Base-by-base conservation (phyloP, 2,329 filamentous ascomycete genomes). In the Pseudopithomyces maydicus region DNA sequence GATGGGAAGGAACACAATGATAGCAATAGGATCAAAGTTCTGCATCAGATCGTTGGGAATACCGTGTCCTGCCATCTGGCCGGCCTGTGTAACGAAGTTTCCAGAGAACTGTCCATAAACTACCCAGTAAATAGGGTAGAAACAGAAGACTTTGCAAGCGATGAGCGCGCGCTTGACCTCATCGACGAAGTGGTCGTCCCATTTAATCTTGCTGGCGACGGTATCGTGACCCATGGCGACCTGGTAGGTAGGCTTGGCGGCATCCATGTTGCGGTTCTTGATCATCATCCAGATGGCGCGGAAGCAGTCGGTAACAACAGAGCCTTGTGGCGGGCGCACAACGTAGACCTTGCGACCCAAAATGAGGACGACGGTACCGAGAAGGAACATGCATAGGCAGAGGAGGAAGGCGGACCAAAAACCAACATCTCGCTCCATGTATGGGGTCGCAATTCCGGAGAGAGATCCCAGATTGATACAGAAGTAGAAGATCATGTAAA, bases 401-500 rank as follows among this genome's bases (percentile, higher is more conserved):
- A 90, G 76, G 26, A 89, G 73, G 68, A 82, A 91, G 1, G 86
- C 88, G 1, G 84, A 83, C 89, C 89, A 87, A 77, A 90, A 92
- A 14, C 87, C 88, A 59, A 88, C 73, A 69, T 89, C 84, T 58
- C 84, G 79, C 74, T 92, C 90, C 82, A 91, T 85, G 73, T 89
- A 89, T 0, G 86, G 86, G 0, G 88, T 91, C 6, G 85, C 87
- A 59, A 91, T 82, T 45, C 86, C 79, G 0, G 86, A 89, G 14
- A 92, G 81, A 8, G 87, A 85, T 33, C 89, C 90, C 23, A 91
- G 65, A 76, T 92, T 91, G 77, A 91, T 90, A 75, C 85, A 88
- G 72, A 83, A 72, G 76, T 91, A 91, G 78, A 90, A 91, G 69
- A 90, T 84, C 86, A 80, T 79, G 72, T 80, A 81, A 56, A 82